phyloP scores from a whole-genome alignment of 345 rosid species.

The Combretum micranthum region DNA sequence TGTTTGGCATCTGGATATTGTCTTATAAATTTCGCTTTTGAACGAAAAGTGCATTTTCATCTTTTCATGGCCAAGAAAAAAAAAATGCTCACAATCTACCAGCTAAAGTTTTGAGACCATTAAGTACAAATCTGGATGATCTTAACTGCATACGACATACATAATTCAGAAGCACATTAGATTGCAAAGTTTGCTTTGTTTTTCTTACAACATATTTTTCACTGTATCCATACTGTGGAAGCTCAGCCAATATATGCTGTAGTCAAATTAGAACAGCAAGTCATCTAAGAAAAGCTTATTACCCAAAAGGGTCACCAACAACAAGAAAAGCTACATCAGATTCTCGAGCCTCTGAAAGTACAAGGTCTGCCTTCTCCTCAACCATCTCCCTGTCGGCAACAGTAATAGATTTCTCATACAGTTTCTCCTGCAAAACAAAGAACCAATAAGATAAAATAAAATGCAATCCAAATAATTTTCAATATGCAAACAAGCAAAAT shows the following conservation, averaged over 20 bases:
- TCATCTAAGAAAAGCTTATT: not conserved
- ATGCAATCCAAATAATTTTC: not conserved
- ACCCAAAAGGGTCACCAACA: slow-evolving; percentile 98
- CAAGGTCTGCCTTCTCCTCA: slow-evolving; percentile 70
- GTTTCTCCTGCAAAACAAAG: slow-evolving; percentile 37
- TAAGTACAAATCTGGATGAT: no score
- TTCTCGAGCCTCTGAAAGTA: slow-evolving; percentile 44
- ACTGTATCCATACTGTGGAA: no score
- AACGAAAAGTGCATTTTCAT: no score
- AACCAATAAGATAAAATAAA: not conserved
- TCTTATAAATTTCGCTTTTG: no score
- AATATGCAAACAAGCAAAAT: not conserved
- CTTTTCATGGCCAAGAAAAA: no score
- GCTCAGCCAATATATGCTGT: not conserved
- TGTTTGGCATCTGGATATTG: no score
- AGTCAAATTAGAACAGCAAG: not conserved
- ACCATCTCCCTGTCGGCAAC: slow-evolving; percentile 92
- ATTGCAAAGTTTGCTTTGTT: no score
- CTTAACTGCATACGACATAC: no score
- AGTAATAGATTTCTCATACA: slow-evolving; percentile 57
- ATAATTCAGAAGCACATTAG: no score
- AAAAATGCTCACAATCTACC: no score
- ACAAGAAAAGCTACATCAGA: slow-evolving; percentile 76
- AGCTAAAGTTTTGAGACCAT: no score
- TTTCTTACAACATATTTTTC: no score